Conservation (phyloP, 805 yeast genomes). For the Hanseniaspora meyeri region DNA sequence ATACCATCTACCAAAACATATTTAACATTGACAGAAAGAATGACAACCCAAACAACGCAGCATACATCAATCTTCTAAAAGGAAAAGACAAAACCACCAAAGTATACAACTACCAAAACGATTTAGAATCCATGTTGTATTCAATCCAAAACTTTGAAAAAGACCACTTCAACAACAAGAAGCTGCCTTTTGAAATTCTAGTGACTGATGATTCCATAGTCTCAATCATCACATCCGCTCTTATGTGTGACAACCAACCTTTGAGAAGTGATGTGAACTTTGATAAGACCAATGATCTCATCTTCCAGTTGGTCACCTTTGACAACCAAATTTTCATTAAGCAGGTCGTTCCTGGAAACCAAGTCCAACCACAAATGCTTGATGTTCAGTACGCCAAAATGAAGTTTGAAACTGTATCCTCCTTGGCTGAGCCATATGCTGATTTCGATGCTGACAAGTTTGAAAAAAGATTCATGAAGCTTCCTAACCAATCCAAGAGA, state of each 20-base stretch:
- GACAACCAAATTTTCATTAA: conserved; percentile 67
- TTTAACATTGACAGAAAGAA: conserved; percentile 57
- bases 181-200: conserved; percentile 17
- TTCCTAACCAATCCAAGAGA: conserved; percentile 34
- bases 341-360: conserved; percentile 21
- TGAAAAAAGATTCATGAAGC: conserved; percentile 48
- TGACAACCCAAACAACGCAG: conserved; percentile 42
- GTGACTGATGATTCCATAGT: conserved; percentile 36
- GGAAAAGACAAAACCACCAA: conserved; percentile 3
- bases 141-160: conserved; percentile 49
- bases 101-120: conserved; percentile 31
- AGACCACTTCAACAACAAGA: conserved; percentile 31
- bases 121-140: conserved; percentile 42
- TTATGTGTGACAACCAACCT: conserved; percentile 1
- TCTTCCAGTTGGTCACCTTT: conserved; percentile 50
- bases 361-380: not conserved
- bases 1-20: conserved; percentile 42
- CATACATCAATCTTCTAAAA: conserved; percentile 10
- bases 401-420: conserved; percentile 72
- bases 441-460: conserved; percentile 51
- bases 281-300: conserved; percentile 37
- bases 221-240: conserved; percentile 28
- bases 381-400: conserved; percentile 28
- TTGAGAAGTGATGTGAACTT: conserved; percentile 37
- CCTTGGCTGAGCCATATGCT: conserved; percentile 66